Evolutionary conservation across 768 basidiomycete genomes (phyloP).

Genomic region (Phylloporus sp.): DNA sequence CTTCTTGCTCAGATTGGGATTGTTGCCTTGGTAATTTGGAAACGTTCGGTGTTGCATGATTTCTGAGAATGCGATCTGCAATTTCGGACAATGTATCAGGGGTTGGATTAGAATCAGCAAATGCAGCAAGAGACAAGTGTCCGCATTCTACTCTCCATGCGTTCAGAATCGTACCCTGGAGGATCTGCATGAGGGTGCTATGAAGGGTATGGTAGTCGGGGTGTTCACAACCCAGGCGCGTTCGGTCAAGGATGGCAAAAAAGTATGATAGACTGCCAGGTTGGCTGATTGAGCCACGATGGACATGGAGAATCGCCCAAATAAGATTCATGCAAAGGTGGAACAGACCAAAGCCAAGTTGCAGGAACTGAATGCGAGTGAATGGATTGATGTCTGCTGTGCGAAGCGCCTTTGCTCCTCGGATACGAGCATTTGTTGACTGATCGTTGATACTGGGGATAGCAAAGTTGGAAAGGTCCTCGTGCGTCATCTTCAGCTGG

Average conservation of each 20-base stretch:
- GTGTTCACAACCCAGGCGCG: constrained; percentile 26
- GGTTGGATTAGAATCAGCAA: constrained; percentile 23
- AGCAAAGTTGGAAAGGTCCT: neutral
- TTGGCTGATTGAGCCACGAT: neutral
- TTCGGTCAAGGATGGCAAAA: constrained; percentile 20
- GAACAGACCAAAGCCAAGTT: constrained; percentile 23
- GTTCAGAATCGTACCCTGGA: constrained; percentile 31
- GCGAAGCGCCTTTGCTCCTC: neutral
- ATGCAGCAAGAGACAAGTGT: constrained; percentile 3
- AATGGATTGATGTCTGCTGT: neutral
- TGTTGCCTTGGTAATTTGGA: too few species aligned
- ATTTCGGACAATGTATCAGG: constrained; percentile 11
- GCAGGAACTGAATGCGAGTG: neutral
- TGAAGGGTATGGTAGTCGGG: constrained; percentile 35
- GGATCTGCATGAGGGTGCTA: constrained; percentile 22
- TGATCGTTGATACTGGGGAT: constrained; percentile 1
- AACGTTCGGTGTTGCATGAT: constrained; percentile 8
- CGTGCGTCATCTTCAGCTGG: constrained; percentile 1
- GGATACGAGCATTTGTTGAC: neutral
- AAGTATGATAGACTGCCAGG: neutral
- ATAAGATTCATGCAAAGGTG: constrained; percentile 33
- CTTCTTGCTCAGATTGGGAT: too few species aligned
- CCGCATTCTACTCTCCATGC: constrained; percentile 31
- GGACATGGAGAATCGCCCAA: constrained; percentile 1
- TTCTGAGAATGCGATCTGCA: constrained; percentile 18